These are phyloP conservation scores for Rhodotorula glutinis DNA, from an alignment of 1,284 basidiomycete genomes.

Conservation along the genomic window DNA sequence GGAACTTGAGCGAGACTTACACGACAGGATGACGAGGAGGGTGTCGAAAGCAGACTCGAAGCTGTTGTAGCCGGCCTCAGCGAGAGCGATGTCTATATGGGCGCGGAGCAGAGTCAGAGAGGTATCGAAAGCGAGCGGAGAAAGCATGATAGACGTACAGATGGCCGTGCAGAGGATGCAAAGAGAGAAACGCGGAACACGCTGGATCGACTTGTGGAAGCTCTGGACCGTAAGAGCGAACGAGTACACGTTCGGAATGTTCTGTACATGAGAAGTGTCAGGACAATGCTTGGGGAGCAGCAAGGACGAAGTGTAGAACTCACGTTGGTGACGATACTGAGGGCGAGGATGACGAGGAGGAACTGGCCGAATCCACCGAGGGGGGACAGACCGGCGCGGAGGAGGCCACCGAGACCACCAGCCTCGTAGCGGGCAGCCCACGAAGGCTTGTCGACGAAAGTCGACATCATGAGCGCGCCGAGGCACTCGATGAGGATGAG, in stretches of 20 bases:
- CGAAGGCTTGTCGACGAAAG: constrained; percentile 54
- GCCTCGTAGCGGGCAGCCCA: constrained; percentile 63
- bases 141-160: constrained; percentile 7
- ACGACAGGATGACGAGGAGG: constrained; percentile 24
- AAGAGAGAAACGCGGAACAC: constrained; percentile 49
- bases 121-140: too few relatives aligned
- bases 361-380: constrained; percentile 39
- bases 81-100: constrained; percentile 41
- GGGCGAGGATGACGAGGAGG: constrained; percentile 44
- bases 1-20: background rate
- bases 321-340: constrained; percentile 45
- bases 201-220: constrained; percentile 46
- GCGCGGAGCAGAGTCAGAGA: background rate
- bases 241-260: constrained; percentile 30
- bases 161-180: constrained; percentile 43
- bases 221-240: constrained; percentile 45
- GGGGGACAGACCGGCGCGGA: constrained; percentile 42
- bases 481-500: constrained; percentile 49
- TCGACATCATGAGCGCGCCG: constrained; percentile 58
- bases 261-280: background rate
- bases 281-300: background rate
- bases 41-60: constrained; percentile 46
- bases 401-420: constrained; percentile 56
- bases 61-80: constrained; percentile 48
- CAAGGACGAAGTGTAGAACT: too few relatives aligned